Evolutionary conservation across 2,329 filamentous ascomycete species (phyloP).

Genomic region (Tolypocladium tundrense): DNA sequence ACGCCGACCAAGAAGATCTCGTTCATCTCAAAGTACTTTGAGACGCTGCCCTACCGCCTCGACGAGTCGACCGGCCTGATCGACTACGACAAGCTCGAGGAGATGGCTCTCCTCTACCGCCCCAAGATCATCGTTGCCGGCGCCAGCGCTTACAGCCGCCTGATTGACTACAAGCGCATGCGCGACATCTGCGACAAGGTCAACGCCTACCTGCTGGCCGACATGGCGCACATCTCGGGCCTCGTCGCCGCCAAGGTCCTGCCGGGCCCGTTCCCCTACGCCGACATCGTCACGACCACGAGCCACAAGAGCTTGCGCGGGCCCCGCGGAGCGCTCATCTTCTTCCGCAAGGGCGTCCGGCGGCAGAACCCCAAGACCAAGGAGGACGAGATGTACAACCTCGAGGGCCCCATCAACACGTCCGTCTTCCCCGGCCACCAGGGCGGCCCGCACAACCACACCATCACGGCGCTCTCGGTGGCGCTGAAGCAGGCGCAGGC

Average conservation of each 20-base stretch:
- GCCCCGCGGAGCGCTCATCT: slow-evolving; percentile 94
- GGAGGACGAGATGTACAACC: slow-evolving; percentile 76
- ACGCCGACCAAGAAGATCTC: slow-evolving; percentile 92
- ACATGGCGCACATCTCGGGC: slow-evolving; percentile 97
- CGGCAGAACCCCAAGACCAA: slow-evolving; percentile 76
- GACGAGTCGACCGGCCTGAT: slow-evolving; percentile 87
- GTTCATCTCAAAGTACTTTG: slow-evolving; percentile 98
- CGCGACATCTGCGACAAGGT: slow-evolving; percentile 83
- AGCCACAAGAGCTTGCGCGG: slow-evolving; percentile 96
- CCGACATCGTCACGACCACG: slow-evolving; percentile 94
- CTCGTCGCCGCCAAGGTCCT: slow-evolving; percentile 86
- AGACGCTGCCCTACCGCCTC: slow-evolving; percentile 90
- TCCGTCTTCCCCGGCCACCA: slow-evolving; percentile 98
- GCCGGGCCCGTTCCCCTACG: slow-evolving; percentile 77
- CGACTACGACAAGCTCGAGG: slow-evolving; percentile 86
- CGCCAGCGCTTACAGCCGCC: slow-evolving; percentile 87
- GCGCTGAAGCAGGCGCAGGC: slow-evolving; percentile 88
- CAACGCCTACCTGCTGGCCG: slow-evolving; percentile 84
- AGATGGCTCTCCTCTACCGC: slow-evolving; percentile 78
- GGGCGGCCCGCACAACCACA: slow-evolving; percentile 97
- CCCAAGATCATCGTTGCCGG: slow-evolving; percentile 94
- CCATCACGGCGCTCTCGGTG: slow-evolving; percentile 89
- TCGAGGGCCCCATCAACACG: slow-evolving; percentile 87
- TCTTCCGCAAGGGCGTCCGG: slow-evolving; percentile 89
- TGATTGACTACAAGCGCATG: slow-evolving; percentile 93